A percentile compares a stretch with the other conserved stretches of the same genome.
These are phyloP conservation scores for Colletotrichum melonis DNA, from an alignment of 2,329 filamentous ascomycete species.

Conservation along the genomic window DNA sequence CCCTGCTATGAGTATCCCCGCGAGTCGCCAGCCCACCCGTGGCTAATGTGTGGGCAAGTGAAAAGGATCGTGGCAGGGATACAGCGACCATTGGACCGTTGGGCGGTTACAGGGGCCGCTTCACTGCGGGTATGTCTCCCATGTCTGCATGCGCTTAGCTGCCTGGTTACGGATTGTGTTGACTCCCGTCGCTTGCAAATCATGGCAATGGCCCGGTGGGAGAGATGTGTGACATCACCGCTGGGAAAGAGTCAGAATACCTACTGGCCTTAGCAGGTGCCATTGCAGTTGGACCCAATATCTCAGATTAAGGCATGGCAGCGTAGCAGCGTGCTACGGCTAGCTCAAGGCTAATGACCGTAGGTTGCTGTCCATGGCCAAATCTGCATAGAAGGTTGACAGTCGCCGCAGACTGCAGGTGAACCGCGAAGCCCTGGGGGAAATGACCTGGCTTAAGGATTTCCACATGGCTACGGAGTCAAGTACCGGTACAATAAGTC, in stretches of 20 bases:
- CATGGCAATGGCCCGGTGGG: neutral
- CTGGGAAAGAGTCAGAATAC: neutral
- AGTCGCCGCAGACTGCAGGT: neutral
- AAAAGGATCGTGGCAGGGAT: neutral
- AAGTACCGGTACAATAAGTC: no score
- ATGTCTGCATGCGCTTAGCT: no score
- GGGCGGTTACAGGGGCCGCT: neutral
- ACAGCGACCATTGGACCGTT: neutral
- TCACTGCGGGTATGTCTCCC: no score
- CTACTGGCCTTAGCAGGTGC: neutral
- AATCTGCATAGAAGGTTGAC: neutral
- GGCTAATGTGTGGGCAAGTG: neutral
- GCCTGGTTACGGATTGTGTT: neutral
- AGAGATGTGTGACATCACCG: conserved; percentile 25
- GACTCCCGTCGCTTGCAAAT: neutral
- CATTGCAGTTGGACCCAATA: neutral
- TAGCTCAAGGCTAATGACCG: no score
- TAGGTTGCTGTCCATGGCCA: neutral
- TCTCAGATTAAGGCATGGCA: neutral
- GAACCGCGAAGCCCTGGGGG: neutral
- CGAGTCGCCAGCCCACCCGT: neutral
- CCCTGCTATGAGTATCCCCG: neutral
- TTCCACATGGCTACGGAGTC: neutral
- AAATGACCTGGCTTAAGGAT: no score
- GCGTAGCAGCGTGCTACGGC: neutral